These are phyloP conservation scores for Tetrahymena elliotti DNA, from an alignment of 73 alveolate species.

Conservation along the genomic window DNA sequence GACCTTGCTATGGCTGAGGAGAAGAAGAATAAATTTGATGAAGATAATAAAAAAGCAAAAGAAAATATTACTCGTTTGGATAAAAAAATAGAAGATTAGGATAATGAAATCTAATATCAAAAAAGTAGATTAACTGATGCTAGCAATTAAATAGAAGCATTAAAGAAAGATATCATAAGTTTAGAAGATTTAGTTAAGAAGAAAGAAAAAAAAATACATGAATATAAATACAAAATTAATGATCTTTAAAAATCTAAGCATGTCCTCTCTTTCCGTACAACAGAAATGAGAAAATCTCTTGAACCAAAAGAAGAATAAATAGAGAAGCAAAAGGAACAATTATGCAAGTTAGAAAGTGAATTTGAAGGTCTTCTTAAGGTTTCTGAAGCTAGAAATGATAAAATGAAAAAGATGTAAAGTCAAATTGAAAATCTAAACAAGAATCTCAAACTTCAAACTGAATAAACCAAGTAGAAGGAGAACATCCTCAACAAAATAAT, in stretches of 20 bases:
- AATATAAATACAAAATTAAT: conserved; percentile 73
- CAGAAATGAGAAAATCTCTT: conserved; percentile 72
- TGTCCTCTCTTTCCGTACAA: conserved; percentile 73
- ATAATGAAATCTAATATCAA: conserved; percentile 31
- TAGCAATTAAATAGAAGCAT: conserved; percentile 51
- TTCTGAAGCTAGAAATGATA: conserved; percentile 54
- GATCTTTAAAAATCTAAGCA: conserved; percentile 78
- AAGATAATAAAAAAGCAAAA: conserved; percentile 41
- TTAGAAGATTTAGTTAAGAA: conserved; percentile 58
- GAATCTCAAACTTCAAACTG: conserved; percentile 47
- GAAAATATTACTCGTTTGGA: conserved; percentile 37
- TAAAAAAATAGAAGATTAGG: conserved; percentile 26
- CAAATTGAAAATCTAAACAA: conserved; percentile 51
- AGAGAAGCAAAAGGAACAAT: conserved; percentile 60
- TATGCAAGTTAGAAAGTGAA: conserved; percentile 57
- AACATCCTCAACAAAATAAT: conserved; percentile 58
- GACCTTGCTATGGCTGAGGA: conserved; percentile 23
- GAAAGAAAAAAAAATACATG: conserved; percentile 72
- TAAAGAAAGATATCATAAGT: conserved; percentile 58
- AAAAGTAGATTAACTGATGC: conserved; percentile 54
- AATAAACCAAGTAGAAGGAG: conserved; percentile 61
- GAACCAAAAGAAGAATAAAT: conserved; percentile 82
- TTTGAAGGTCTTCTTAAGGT: conserved; percentile 12
- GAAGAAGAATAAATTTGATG: conserved; percentile 22
- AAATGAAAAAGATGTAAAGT: conserved; percentile 58